Percentiles rank a stretch among this genome's conserved stretches.
phyloP scores from a whole-genome alignment of 2,329 filamentous ascomycete species.

The Ascochyta viciae-villosae region DNA sequence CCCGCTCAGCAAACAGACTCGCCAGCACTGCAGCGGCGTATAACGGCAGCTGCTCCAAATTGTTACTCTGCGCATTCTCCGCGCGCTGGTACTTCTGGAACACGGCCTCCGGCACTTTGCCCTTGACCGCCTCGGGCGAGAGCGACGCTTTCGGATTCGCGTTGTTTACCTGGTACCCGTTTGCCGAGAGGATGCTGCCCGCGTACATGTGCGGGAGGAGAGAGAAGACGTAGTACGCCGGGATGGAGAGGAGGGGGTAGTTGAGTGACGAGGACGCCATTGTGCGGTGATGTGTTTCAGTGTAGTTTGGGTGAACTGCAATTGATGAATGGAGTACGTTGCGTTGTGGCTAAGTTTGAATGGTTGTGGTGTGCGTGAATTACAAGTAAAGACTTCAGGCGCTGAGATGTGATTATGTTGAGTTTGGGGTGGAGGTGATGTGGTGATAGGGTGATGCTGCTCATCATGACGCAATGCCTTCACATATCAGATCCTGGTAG shows the following conservation, averaged over 20 bases:
- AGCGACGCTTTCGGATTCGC: constrained; percentile 35
- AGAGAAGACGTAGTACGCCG: constrained; percentile 37
- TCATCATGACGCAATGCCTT: constrained; percentile 5
- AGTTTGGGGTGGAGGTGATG: too few relatives aligned
- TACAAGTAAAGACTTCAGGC: too few relatives aligned
- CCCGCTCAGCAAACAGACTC: constrained; percentile 34
- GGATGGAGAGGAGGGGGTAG: constrained; percentile 37
- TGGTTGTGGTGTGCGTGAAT: too few relatives aligned
- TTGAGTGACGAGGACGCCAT: constrained; percentile 32
- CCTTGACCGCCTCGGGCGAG: constrained; percentile 27
- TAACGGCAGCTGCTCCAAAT: constrained; percentile 33
- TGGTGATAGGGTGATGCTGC: neutral
- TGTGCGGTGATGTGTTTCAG: neutral
- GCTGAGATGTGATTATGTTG: too few relatives aligned
- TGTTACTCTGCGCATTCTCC: constrained; percentile 36
- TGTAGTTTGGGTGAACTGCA: too few relatives aligned
- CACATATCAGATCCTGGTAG: neutral
- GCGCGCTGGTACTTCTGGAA: constrained; percentile 38
- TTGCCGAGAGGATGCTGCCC: constrained; percentile 15
- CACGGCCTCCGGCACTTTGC: constrained; percentile 36
- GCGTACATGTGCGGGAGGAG: constrained; percentile 32
- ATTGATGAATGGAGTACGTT: neutral
- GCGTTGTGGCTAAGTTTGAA: neutral
- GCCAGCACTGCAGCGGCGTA: constrained; percentile 34
- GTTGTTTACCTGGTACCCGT: constrained; percentile 36